Conservation (phyloP, 176 grass and related monocot species). For the Neostapfia colusana region DNA sequence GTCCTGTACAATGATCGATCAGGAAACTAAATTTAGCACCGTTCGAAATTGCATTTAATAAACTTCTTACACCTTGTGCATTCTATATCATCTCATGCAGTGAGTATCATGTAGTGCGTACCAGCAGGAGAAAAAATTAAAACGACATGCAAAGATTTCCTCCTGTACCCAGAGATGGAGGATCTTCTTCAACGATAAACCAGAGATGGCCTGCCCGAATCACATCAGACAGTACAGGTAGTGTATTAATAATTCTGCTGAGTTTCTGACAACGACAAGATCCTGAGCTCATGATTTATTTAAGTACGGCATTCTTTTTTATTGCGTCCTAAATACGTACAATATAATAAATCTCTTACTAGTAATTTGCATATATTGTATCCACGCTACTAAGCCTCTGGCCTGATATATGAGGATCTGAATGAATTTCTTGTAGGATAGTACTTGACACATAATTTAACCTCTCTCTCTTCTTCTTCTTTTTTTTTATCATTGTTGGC, state of each 20-base stretch:
- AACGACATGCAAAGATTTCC: background rate
- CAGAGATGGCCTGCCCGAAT: background rate
- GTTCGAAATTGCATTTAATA: too few relatives aligned
- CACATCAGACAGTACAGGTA: slow-evolving; percentile 3
- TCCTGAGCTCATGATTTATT: slow-evolving; percentile 32
- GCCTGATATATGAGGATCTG: background rate
- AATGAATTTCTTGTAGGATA: background rate
- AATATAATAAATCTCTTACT: slow-evolving; percentile 29
- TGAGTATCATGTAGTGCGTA: too few relatives aligned
- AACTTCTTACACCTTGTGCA: background rate
- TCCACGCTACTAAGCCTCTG: background rate
- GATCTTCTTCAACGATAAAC: slow-evolving; percentile 20
- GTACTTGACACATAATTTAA: too few relatives aligned
- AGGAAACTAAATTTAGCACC: background rate
- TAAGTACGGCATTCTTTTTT: slow-evolving; percentile 9
- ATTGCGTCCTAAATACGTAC: background rate
- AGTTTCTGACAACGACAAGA: slow-evolving; percentile 29
- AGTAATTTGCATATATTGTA: too few relatives aligned
- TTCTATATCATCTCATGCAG: background rate
- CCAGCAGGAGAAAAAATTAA: too few relatives aligned
- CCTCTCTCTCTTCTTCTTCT: background rate
- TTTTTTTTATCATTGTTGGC: slow-evolving; percentile 27
- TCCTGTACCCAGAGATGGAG: background rate
- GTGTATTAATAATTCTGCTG: background rate
- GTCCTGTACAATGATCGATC: background rate